These are phyloP conservation scores for Fusarium sp. DNA, from an alignment of 2,329 filamentous ascomycete species.

Conservation along the genomic window DNA sequence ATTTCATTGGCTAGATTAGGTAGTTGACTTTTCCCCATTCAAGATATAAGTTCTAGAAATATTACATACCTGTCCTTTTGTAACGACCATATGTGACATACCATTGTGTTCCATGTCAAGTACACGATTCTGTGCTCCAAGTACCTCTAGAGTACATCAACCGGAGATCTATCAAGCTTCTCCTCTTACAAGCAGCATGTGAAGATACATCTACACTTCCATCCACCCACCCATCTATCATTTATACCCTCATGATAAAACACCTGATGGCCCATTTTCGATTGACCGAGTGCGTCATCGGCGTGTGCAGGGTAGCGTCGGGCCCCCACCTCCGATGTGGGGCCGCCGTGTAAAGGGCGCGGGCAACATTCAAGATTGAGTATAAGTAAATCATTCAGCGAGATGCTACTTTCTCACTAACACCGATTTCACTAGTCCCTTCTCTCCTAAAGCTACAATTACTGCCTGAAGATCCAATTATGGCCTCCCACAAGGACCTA, in stretches of 20 bases:
- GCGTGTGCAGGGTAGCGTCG: slow-evolving; percentile 23
- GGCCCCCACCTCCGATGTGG: slow-evolving; percentile 16
- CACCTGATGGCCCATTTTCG: not conserved
- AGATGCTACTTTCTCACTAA: not conserved
- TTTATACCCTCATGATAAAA: not conserved
- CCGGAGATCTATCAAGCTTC: no score
- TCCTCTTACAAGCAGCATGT: not conserved
- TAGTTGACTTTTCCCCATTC: not conserved
- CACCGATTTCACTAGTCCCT: not conserved
- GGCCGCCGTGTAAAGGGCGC: slow-evolving; percentile 14
- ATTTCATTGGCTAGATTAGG: not conserved
- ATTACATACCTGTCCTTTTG: not conserved
- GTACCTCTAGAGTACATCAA: not conserved
- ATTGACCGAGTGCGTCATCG: slow-evolving; percentile 1
- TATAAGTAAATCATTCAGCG: slow-evolving; percentile 9
- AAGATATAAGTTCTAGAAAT: not conserved
- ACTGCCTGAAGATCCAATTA: not conserved
- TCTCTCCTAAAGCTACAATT: no score
- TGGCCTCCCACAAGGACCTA: slow-evolving; percentile 35
- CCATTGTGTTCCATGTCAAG: not conserved
- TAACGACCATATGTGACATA: not conserved
- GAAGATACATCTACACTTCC: not conserved
- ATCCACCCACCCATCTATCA: not conserved
- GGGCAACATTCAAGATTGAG: not conserved
- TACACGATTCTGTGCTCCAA: not conserved